phyloP scores from a whole-genome alignment of 2,329 filamentous ascomycete species.

The Pseudogymnoascus sp. region DNA sequence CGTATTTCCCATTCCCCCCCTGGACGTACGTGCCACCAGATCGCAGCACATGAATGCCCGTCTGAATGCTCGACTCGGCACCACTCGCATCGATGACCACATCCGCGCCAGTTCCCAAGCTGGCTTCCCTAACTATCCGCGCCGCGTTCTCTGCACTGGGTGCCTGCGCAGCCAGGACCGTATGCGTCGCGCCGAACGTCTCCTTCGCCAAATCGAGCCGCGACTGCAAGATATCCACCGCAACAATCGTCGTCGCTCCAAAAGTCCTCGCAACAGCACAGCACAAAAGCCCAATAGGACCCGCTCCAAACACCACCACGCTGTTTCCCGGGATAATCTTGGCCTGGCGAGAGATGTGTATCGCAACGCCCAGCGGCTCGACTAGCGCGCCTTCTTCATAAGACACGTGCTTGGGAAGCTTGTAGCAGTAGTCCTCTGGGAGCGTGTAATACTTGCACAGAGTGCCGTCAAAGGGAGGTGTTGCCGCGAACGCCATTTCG shows the following conservation, averaged over 20 bases:
- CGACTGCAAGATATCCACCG: conserved; percentile 48
- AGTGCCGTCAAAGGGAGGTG: conserved; percentile 41
- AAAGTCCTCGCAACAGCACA: conserved; percentile 49
- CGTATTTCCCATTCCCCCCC: conserved; percentile 46
- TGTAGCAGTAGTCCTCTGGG: conserved; percentile 39
- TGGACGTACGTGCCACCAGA: conserved; percentile 44
- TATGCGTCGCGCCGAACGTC: conserved; percentile 51
- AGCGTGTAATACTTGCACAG: conserved; percentile 41
- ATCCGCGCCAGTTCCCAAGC: conserved; percentile 33
- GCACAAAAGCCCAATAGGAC: conserved; percentile 49
- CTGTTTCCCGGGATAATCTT: conserved; percentile 39
- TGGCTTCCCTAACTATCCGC: conserved; percentile 36
- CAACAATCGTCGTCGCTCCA: conserved; percentile 47
- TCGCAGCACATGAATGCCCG: conserved; percentile 41
- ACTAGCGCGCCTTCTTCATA: conserved; percentile 45
- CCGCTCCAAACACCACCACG: conserved; percentile 49
- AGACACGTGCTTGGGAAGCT: conserved; percentile 35
- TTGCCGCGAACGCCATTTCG: conserved; percentile 41
- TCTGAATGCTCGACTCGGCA: conserved; percentile 44
- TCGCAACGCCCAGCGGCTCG: conserved; percentile 47
- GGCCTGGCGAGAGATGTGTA: conserved; percentile 48
- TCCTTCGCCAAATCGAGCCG: conserved; percentile 48
- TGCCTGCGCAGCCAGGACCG: conserved; percentile 61
- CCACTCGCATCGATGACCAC: conserved; percentile 47
- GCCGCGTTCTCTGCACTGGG: conserved; percentile 64